Conservation (phyloP, 2,329 filamentous ascomycete species). For the Penicillium brevicompactum region DNA sequence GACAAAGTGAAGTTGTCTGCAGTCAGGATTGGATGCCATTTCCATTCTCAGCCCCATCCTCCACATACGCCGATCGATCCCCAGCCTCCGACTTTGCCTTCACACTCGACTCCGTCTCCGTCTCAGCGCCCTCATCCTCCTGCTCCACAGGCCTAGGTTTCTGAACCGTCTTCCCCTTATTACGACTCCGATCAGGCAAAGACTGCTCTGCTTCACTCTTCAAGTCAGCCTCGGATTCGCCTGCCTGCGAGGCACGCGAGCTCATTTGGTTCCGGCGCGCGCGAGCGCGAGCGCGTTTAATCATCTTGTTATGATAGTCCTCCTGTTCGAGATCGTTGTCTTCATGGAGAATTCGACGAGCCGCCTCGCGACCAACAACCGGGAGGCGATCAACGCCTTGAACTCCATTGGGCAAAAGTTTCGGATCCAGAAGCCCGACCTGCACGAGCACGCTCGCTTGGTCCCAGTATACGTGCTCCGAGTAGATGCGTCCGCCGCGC, state of each 20-base stretch:
- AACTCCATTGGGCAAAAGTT: conserved; percentile 52
- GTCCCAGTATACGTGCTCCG: conserved; percentile 65
- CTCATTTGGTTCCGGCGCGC: conserved; percentile 10
- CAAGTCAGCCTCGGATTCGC: conserved; percentile 30
- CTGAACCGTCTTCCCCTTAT: conserved; percentile 28
- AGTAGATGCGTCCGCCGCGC: conserved; percentile 55
- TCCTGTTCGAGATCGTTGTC: conserved; percentile 36
- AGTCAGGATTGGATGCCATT: conserved; percentile 1
- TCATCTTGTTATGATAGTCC: conserved; percentile 38
- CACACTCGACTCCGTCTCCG: conserved; percentile 18
- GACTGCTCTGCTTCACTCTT: conserved; percentile 25
- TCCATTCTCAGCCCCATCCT: conserved; percentile 11
- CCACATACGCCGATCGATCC: conserved; percentile 13
- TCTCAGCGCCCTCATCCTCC: conserved; percentile 17
- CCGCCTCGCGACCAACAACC: conserved; percentile 43
- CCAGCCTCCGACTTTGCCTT: conserved; percentile 10
- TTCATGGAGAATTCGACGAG: conserved; percentile 44
- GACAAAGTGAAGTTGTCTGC: neutral
- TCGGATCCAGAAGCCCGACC: conserved; percentile 60
- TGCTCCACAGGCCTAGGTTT: conserved; percentile 5
- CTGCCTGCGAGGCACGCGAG: conserved; percentile 15
- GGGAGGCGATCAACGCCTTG: conserved; percentile 42
- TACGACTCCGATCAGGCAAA: conserved; percentile 8
- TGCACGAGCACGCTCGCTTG: conserved; percentile 63
- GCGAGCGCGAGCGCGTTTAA: conserved; percentile 26